Evolutionary conservation across 306 rosid species (phyloP).

Genomic region (Pyrus bretschneideri): DNA sequence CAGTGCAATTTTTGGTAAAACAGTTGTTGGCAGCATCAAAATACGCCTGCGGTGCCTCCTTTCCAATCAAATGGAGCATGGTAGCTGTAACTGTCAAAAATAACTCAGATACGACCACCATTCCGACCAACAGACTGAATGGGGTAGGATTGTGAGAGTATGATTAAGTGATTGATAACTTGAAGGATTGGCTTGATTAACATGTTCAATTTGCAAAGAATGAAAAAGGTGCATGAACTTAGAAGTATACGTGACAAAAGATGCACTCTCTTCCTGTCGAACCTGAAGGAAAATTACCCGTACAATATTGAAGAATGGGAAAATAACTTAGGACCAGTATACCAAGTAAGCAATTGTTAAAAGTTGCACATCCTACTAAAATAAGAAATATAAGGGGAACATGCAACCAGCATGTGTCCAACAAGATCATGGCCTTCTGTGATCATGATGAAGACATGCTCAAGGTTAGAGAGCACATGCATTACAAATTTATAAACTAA

Average conservation of each 20-base stretch:
- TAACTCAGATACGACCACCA: not conserved
- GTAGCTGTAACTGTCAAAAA: not conserved
- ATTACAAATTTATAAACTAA: not conserved
- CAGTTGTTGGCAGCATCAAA: not conserved
- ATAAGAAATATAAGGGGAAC: not conserved
- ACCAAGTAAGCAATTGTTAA: not conserved
- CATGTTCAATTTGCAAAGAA: not conserved
- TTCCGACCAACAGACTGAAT: not conserved
- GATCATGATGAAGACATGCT: no score
- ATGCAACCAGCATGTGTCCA: not conserved
- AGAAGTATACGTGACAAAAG: not conserved
- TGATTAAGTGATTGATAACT: not conserved
- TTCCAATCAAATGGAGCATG: not conserved
- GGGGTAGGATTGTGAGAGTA: not conserved
- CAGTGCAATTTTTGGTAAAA: not conserved
- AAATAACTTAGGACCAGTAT: not conserved
- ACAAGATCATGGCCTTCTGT: not conserved
- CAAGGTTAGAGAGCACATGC: no score
- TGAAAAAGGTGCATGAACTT: not conserved
- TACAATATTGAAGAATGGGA: not conserved
- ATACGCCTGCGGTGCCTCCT: not conserved
- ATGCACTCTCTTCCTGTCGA: no score
- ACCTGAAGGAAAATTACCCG: not conserved
- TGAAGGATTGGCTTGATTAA: not conserved
- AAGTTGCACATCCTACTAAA: not conserved